These are phyloP conservation scores for Aspergillus bertholletiae DNA, from an alignment of 495 filamentous ascomycete species.

Conservation along the genomic window DNA sequence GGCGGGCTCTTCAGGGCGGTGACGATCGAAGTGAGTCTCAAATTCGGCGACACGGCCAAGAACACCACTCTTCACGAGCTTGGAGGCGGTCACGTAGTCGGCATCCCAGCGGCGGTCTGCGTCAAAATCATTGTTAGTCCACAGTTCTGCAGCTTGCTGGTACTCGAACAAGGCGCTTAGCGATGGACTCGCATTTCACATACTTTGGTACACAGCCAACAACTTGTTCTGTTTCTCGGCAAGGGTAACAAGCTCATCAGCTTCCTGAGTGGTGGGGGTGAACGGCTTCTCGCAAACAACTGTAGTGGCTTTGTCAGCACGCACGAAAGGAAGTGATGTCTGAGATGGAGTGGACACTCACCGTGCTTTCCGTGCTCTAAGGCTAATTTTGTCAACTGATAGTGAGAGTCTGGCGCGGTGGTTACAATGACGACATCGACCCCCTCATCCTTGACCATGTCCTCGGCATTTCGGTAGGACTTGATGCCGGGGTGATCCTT, in stretches of 20 bases:
- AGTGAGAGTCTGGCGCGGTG: slow-evolving; percentile 76
- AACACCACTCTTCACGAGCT: slow-evolving; percentile 51
- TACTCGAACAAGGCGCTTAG: neutral
- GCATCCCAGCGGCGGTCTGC: slow-evolving; percentile 76
- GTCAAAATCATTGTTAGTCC: slow-evolving; percentile 4
- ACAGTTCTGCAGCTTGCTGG: neutral
- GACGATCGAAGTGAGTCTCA: slow-evolving; percentile 82
- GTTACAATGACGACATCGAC: slow-evolving; percentile 74
- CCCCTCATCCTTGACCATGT: slow-evolving; percentile 60
- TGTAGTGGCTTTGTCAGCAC: slow-evolving; percentile 6
- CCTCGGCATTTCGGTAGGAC: slow-evolving; percentile 57
- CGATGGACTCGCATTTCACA: slow-evolving; percentile 3
- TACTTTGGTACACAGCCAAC: slow-evolving; percentile 82
- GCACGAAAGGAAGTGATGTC: neutral
- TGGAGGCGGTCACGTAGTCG: slow-evolving; percentile 75
- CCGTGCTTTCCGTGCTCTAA: slow-evolving; percentile 75
- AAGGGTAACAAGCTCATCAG: slow-evolving; percentile 62
- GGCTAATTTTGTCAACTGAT: slow-evolving; percentile 57
- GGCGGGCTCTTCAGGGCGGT: slow-evolving; percentile 55
- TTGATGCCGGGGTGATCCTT: slow-evolving; percentile 66
- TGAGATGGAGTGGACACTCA: slow-evolving; percentile 16
- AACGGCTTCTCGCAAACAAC: slow-evolving; percentile 90
- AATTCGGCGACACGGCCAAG: slow-evolving; percentile 72
- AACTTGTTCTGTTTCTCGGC: slow-evolving; percentile 57
- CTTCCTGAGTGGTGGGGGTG: slow-evolving; percentile 67